Evolutionary conservation across 2,329 filamentous ascomycete species (phyloP), one percentile per base, ranked within the genome.

Genomic region (Boeremia lycopersici): DNA sequence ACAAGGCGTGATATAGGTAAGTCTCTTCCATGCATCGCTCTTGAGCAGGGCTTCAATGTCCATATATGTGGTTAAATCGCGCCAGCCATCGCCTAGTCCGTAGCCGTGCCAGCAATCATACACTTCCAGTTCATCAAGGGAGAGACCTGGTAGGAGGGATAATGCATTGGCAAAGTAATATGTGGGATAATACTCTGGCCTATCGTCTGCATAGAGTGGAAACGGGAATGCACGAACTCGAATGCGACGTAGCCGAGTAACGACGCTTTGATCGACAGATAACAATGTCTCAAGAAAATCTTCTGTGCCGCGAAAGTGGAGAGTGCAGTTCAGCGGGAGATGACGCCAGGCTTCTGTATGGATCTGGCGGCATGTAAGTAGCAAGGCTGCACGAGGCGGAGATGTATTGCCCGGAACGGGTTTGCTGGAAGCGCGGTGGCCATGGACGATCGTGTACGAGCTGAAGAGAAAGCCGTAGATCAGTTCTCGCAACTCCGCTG

Each of bases 41-140:
- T 67, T 65, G 33, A 74, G 42, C 4, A 75, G 53, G 4, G 55
- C 53, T 50, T 74, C 71, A 26, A 74, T 67, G 31, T 74, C 71
- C 40, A 70, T 65, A 31, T 74, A 74, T 3, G 71, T 74, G 1
- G 67, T 71, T 7, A 71, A 61, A 50, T 74, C 70, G 46, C 69
- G 67, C 68, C 68, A 74, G 15, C 66, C 65, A 40, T 72, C 70
- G 15, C 66, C 64, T 39, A 71, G 49, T 5, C 70, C 71, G 39
- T 68, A 68, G n/a, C 68, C 71, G 50, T 75, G 72, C 61, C 70
- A 74, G 34, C 65, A 66, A 40, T 75, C 72, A 19, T 74, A 67
- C 1, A 75, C 65, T 17, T 68, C 59, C 8, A 75, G 58, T 7
- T 63, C 61, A 34, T 73, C 64, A 8, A 75, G 60, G 50, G 67